Conservation (phyloP, 208 protist species). For the Porcisia hertigi region DNA sequence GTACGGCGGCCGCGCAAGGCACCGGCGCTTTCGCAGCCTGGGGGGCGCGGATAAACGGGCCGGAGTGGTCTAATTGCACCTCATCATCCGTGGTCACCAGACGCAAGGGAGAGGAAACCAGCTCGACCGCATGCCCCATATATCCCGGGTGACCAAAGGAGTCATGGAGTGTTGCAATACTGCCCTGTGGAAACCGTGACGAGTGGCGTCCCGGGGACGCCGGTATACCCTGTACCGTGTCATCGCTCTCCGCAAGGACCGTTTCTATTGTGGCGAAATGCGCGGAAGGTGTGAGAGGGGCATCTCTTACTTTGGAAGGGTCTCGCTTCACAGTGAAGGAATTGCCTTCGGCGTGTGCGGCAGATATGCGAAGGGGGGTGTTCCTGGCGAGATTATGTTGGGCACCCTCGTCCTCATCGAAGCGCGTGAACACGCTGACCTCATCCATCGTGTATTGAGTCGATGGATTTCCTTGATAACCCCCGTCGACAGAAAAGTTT, state of each 20-base stretch:
- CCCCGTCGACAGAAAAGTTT: neutral
- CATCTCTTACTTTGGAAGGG: neutral
- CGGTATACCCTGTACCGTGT: neutral
- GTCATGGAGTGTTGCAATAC: neutral
- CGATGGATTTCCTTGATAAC: neutral
- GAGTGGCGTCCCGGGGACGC: neutral
- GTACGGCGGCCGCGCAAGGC: neutral
- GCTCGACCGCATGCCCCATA: neutral
- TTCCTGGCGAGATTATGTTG: slow-evolving; percentile 11
- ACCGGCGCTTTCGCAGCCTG: too few species aligned
- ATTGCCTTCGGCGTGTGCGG: neutral
- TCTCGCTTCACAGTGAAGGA: neutral
- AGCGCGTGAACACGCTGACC: slow-evolving; percentile 24
- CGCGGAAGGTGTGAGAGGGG: neutral
- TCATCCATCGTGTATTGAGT: slow-evolving; percentile 32
- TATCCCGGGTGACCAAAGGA: neutral
- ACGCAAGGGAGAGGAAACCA: slow-evolving; percentile 9
- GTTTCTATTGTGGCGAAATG: neutral
- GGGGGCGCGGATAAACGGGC: neutral
- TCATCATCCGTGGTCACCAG: neutral
- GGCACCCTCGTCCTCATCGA: slow-evolving; percentile 3
- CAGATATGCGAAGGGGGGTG: slow-evolving; percentile 18
- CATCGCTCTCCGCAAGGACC: neutral
- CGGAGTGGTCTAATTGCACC: neutral
- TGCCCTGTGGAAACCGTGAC: neutral